Base-by-base conservation (phyloP, 2,329 filamentous ascomycete species). In the Cordyceps cateniannulata region DNA sequence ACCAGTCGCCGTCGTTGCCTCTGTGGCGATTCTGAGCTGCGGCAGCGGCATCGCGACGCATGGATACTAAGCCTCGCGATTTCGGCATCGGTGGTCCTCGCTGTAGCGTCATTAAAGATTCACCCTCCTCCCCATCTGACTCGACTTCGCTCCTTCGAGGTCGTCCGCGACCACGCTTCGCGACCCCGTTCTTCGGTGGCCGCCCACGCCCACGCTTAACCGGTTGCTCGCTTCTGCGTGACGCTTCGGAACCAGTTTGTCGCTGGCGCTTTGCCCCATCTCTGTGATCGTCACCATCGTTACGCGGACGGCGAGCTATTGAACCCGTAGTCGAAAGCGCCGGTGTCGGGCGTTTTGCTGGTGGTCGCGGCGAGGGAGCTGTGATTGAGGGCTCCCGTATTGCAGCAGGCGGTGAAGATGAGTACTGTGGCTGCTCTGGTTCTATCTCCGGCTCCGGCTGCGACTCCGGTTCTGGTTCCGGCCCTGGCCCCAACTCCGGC, bases 1-100 rank as follows among this genome's bases (percentile, higher is more conserved):
- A 55, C 51, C 52, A 54, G 20, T 55, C 59, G 18, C 44, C 35
- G n/a, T 50, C 52, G 20, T 55, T 50, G 20, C 45, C 45, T 16
- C 35, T 29, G n/a, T 20, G 32, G 3, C 24, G 42, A 22, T 42
- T 12, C 91, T 93, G 14, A 88, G 79, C 77, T 63, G 80, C 76
- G 27, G 74, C 76, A 60, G 84, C 78, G 1, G 76, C 71, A 12
- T 74, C 74, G 47, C 74, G 73, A 45, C 78, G 75, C 61, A 75
- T 68, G 50, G 79, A 78, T 47, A 81, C 74, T 16, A 82, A 72
- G 5, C 79, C 79, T 14, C 79, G 77, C 38, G 74, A 71, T 65
- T 76, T 80, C 47, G 79, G 79, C 18, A 81, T 70, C 1, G 79
- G 79, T 5, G 79, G 79, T 0, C 78, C 77, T n/a, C 76, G 76